These are phyloP conservation scores for Penicillium lagena DNA, from an alignment of 495 filamentous ascomycete species.

Conservation along the genomic window DNA sequence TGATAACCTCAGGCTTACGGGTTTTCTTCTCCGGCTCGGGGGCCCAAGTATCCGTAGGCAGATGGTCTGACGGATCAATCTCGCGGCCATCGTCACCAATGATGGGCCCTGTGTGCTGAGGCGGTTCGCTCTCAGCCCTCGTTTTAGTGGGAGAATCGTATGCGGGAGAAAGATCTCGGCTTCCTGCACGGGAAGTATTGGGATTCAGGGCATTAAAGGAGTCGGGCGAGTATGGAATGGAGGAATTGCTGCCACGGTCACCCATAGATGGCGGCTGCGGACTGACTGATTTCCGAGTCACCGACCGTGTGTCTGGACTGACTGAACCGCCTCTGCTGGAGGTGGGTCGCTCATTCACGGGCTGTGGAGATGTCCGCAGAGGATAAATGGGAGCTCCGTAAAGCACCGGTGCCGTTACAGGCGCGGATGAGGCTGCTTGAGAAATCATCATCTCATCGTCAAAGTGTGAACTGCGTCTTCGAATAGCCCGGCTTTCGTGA, in stretches of 20 bases:
- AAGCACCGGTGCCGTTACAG: slow-evolving; percentile 11
- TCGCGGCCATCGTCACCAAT: slow-evolving; percentile 78
- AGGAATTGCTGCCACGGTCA: slow-evolving; percentile 44
- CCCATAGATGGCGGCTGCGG: slow-evolving; percentile 56
- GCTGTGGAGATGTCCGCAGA: slow-evolving; percentile 31
- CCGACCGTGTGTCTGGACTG: slow-evolving; percentile 55
- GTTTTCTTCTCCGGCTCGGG: slow-evolving; percentile 83
- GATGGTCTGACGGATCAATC: slow-evolving; percentile 88
- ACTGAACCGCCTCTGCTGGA: slow-evolving; percentile 33
- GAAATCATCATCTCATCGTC: slow-evolving; percentile 25
- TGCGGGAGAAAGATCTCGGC: slow-evolving; percentile 24
- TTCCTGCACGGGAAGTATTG: slow-evolving; percentile 25
- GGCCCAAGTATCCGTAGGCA: slow-evolving; percentile 86
- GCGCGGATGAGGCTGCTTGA: slow-evolving; percentile 12
- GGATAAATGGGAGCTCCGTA: slow-evolving; percentile 25
- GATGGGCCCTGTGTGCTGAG: slow-evolving; percentile 48
- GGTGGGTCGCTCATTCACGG: slow-evolving; percentile 17
- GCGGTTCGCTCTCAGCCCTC: slow-evolving; percentile 27
- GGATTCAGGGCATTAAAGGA: slow-evolving; percentile 52
- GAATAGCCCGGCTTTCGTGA: slow-evolving; percentile 13
- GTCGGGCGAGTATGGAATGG: slow-evolving; percentile 82
- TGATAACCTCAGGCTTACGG: slow-evolving; percentile 49
- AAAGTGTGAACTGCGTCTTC: slow-evolving; percentile 24
- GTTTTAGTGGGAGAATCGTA: slow-evolving; percentile 37
- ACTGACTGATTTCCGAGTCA: slow-evolving; percentile 68